Evolutionary conservation across 345 rosid species (phyloP), one percentile per base, ranked within the genome.

Genomic region (Excoecaria agallocha): DNA sequence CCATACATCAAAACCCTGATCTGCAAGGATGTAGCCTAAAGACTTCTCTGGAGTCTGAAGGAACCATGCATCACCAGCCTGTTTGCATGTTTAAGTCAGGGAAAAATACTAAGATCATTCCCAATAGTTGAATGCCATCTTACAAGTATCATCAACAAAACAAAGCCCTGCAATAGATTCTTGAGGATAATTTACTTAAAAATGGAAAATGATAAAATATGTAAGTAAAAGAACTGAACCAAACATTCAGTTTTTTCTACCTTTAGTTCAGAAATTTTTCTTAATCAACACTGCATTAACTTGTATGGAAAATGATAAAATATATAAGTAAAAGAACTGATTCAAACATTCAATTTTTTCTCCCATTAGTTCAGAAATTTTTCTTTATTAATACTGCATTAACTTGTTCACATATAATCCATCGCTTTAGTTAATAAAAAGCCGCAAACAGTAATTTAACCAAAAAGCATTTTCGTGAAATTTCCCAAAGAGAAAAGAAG

Each of bases 31-130:
- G 80, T 87, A 91, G 68, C 98, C 98, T 66, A 89, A 71, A 1
- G 98, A 92, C 71, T 89, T 87, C 70, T 89, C 79, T 0, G 90
- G 78, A 12, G 90, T 81, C 77, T 90, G 76, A 85, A 94, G 82
- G 75, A 94, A 94, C 97, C 95, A 92, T 1, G 66, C 86, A 83
- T 94, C 98, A 77, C 98, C 98, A 70, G 86, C 90, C 97, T 90
- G 82, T 70, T 56, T 37, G 35, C 73, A 25, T 71, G 25, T 20
- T 55, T 54, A 57, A 68, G 60, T 22, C 2, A 48, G 69, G 17
- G 60, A 35, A 49, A 62, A 73, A 37, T 68, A 78, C 15, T 67
- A 4, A 68, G 39, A 49, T 58, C n/a, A 35, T 25, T 41, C 41
- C 11, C n/a, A 45, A 65, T 16, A 17, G 17, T 25, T 43, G 68